Base-by-base conservation (phyloP, 2,329 filamentous ascomycete genomes). In the Davidsoniella neocaledoniae region DNA sequence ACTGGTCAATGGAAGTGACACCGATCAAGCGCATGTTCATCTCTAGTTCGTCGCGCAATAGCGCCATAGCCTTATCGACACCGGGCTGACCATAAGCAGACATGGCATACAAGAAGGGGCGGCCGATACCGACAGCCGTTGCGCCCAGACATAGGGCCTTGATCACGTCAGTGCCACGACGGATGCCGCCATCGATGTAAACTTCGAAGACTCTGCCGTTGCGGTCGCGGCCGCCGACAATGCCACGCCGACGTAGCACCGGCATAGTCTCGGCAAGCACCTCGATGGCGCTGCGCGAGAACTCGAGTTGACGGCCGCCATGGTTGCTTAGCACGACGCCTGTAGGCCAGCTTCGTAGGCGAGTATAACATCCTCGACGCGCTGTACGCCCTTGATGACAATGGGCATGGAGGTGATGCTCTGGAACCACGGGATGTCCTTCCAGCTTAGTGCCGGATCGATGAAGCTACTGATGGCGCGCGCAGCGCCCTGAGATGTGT, bases 21-120 rank as follows among this genome's bases (percentile, higher is more conserved):
- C 91, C 91, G 57, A 98, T 86, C 55, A 98, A 69, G 5, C 91
- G 78, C 91, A 98, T 96, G 61, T 90, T 91, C 90, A 96, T 96
- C 69, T 93, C 87, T 77, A 98, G 85, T 73, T 98, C 91, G 60
- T 96, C 91, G 68, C 85, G 87, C 57, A 94, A 73, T 52, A 94
- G 68, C 65, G 87, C 83, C 83, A 96, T 94, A 29, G 91, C 91
- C 33, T 86, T 76, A 60, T 93, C 85, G 17, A 96, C 90, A 55
- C 91, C 91, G 2, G 81, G 72, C 53, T 86, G 68, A 1, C 91
- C 91, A 60, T 96, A 96, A 8, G 86, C 79, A 55, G 81, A 84
- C 90, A 98, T 96, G 59, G 91, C 90, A 62, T 88, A 98, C 53
- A 98, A 67, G 71, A 98, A 96, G 21, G 91, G 91, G 4, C 91